Evolutionary conservation across 768 basidiomycete species (phyloP).

Genomic region (Paxillus rubicundulus): DNA sequence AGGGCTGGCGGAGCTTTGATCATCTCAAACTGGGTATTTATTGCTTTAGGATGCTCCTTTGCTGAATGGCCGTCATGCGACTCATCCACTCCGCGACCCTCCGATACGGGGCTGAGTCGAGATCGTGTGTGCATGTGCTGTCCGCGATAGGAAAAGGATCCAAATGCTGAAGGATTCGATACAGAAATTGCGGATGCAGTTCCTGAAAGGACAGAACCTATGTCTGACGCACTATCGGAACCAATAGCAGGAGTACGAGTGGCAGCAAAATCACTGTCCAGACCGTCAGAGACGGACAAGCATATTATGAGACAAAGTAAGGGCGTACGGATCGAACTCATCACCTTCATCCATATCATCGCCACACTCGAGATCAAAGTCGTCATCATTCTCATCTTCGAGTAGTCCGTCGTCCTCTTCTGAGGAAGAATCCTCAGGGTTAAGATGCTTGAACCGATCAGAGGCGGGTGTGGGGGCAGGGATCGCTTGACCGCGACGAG

Average conservation of each 20-base stretch:
- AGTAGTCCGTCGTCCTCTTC: slow-evolving; percentile 48
- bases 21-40: slow-evolving; percentile 55
- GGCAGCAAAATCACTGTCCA: slow-evolving; percentile 63
- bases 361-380: slow-evolving; percentile 49
- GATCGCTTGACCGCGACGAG: slow-evolving; percentile 45
- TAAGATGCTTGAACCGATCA: slow-evolving; percentile 38
- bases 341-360: slow-evolving; percentile 62
- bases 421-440: slow-evolving; percentile 49
- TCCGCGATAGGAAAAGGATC: slow-evolving; percentile 45
- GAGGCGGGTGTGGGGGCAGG: slow-evolving; percentile 24
- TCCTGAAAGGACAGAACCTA: slow-evolving; percentile 56
- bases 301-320: slow-evolving; percentile 2
- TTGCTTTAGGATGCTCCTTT: slow-evolving; percentile 22
- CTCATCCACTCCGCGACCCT: slow-evolving; percentile 40
- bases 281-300: neutral
- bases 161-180: slow-evolving; percentile 52
- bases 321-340: slow-evolving; percentile 76
- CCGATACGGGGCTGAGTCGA: slow-evolving; percentile 64
- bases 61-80: slow-evolving; percentile 22
- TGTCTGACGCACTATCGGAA: slow-evolving; percentile 65
- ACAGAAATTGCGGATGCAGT: slow-evolving; percentile 48
- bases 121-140: slow-evolving; percentile 38
- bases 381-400: slow-evolving; percentile 47
- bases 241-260: slow-evolving; percentile 47
- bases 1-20: slow-evolving; percentile 37